Evolutionary conservation across 2,329 filamentous ascomycete species (phyloP).

Genomic region (Hymenoscyphus linearis): DNA sequence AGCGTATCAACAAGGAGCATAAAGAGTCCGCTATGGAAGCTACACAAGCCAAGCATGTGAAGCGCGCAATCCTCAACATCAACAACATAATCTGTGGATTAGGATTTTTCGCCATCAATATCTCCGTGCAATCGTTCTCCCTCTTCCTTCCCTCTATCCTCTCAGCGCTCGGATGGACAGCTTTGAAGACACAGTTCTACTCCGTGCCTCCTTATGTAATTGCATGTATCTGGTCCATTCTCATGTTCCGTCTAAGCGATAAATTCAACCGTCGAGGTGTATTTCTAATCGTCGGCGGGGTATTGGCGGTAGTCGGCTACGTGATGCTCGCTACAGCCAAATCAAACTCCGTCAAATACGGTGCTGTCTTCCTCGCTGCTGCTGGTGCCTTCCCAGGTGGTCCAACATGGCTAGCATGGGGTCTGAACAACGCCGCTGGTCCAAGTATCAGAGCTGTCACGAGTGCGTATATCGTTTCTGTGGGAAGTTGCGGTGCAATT

Average conservation of each 20-base stretch:
- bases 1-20: slow-evolving; percentile 37
- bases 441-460: slow-evolving; percentile 37
- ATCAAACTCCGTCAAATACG: slow-evolving; percentile 33
- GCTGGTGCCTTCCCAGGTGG: slow-evolving; percentile 41
- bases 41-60: slow-evolving; percentile 36
- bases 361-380: slow-evolving; percentile 40
- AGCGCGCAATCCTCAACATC: slow-evolving; percentile 36
- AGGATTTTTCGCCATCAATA: slow-evolving; percentile 38
- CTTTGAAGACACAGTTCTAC: slow-evolving; percentile 42
- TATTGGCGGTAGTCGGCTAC: slow-evolving; percentile 32
- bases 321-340: slow-evolving; percentile 31
- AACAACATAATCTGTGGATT: slow-evolving; percentile 19
- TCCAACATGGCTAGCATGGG: slow-evolving; percentile 41
- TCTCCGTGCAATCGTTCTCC: slow-evolving; percentile 37
- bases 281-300: slow-evolving; percentile 43
- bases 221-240: slow-evolving; percentile 54
- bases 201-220: slow-evolving; percentile 49
- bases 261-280: slow-evolving; percentile 38
- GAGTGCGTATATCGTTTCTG: slow-evolving; percentile 24
- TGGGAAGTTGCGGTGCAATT: slow-evolving; percentile 41
- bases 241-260: slow-evolving; percentile 45
- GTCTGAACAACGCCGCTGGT: slow-evolving; percentile 41
- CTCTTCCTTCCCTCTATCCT: slow-evolving; percentile 48
- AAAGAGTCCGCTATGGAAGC: slow-evolving; percentile 36
- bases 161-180: slow-evolving; percentile 25